Base-by-base conservation (phyloP, 2,329 filamentous ascomycete species). In the Didymella exigua region DNA sequence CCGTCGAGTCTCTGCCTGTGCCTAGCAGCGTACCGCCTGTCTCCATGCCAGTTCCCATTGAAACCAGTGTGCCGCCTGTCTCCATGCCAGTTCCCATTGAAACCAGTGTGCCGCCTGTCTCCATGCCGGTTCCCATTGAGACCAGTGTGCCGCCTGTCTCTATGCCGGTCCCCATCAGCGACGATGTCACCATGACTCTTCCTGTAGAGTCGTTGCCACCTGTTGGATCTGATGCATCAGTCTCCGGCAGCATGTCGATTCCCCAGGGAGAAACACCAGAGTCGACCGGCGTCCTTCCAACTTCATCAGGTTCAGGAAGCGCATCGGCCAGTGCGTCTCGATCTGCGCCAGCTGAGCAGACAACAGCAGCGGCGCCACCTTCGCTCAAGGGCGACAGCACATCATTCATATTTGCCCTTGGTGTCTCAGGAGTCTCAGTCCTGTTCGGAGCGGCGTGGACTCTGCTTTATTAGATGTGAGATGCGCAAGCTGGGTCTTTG, bases 361-460 rank as follows among this genome's bases (percentile, higher is more conserved):
- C 63, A 7, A 58, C 63, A 14, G 66, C 62, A 50, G 66, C 65
- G 10, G 66, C 67, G 6, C 49, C 61, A 11, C 52, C 56, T 14
- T 49, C 56, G n/a, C 43, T 61, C 10, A 54, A 59, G 41, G 54
- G 49, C 23, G 52, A 62, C 18, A 58, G 47, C 16, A 38, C 47
- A n/a, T 24, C 61, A 1, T 52, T 62, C 11, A 30, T 59, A 23
- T 47, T 67, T 31, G 65, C 62, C 2, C 29, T 68, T 24, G 64
- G 59, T 13, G 24, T 69, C 11, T 68, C 66, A 6, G 58, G 54
- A 2, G 14, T 63, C 18, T 65, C 62, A 18, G 47, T 65, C 10
- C 29, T 55, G 7, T 41, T 71, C 9, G 66, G 69, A 23, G 67
- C 67, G 51, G 63, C 62, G 13, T 65, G 70, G 52, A 61, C 65